Evolutionary conservation across 257 asterid genomes (phyloP), one percentile per base, ranked within the genome.

Genomic region (Gentiana straminea): DNA sequence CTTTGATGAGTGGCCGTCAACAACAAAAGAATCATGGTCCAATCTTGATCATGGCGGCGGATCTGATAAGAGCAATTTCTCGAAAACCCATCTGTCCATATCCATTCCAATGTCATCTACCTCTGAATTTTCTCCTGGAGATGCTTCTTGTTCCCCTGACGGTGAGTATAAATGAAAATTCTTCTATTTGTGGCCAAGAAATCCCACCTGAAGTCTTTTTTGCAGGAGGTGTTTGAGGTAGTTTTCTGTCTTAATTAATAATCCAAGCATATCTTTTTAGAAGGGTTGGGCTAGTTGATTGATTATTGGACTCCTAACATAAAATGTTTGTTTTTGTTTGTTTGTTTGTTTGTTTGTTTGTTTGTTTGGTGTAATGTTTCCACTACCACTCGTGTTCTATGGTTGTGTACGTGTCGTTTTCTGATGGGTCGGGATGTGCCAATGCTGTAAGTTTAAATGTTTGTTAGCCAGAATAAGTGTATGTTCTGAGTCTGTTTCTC

Each of bases 1-100:
- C 85, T 90, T 90, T 38, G 85, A 82, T 3, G 95, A 90, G 78
- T 84, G 94, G 94, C 95, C 98, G 8, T 41, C 46, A 41, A 74
- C 84, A 6, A 63, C 82, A 33, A 86, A 84, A 68, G 95, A 82
- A 68, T 75, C 94, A 9, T 90, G 96, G 98, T 82, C 94, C 57
- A 70, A 67, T 60, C 80, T 86, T 1, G 84, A 84, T 13, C 24
- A 24, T 24, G 85, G 77, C 24, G 83, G 68, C 24, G 87, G 79
- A 44, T 68, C 83, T 44, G 70, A 76, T 78, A 82, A 76, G 63
- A 79, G 73, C 44, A 58, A 78, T 24, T 78, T 73, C 74, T 86
- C 94, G 53, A 79, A 92, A 0, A 84, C 96, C 55, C 94, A 84
- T 73, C 82, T 90, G 37, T 86, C 96, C 37, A 90, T 86, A 45